Conservation (phyloP, 2,329 filamentous ascomycete genomes). For the Trichophyton equinum region DNA sequence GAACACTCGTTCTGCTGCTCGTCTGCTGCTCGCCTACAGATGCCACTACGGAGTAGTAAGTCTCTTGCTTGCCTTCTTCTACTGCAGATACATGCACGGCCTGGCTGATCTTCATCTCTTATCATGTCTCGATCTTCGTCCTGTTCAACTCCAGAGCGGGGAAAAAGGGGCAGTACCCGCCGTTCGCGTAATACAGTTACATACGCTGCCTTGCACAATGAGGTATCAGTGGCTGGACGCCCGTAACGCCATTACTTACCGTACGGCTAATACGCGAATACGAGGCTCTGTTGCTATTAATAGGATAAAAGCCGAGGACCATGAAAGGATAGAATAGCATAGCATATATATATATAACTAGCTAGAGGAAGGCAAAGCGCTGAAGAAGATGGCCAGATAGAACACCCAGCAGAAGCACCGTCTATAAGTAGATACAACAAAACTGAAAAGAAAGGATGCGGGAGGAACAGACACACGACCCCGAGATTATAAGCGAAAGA, state of each 20-base stretch:
- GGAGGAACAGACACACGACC: not conserved
- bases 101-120: not conserved
- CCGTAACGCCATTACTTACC: not conserved
- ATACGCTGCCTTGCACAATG: not conserved
- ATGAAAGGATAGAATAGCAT: not conserved
- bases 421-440: not conserved
- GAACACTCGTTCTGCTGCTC: not conserved
- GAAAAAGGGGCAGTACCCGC: not conserved
- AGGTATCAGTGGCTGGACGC: not conserved
- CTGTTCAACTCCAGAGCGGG: not conserved
- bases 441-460: not conserved
- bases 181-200: not conserved
- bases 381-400: not conserved
- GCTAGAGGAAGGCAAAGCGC: too few species aligned
- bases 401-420: not conserved
- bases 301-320: constrained; percentile 8
- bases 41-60: not conserved
- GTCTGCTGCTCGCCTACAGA: not conserved
- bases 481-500: not conserved
- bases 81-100: too few species aligned
- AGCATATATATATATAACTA: not conserved
- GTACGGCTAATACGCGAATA: not conserved
- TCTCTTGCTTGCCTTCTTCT: not conserved
- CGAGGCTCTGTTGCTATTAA: not conserved
- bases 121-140: not conserved